Percentiles rank a stretch among this genome's conserved stretches.
Evolutionary conservation across 805 yeast species (phyloP).

Genomic region (Candida jianshihensis): DNA sequence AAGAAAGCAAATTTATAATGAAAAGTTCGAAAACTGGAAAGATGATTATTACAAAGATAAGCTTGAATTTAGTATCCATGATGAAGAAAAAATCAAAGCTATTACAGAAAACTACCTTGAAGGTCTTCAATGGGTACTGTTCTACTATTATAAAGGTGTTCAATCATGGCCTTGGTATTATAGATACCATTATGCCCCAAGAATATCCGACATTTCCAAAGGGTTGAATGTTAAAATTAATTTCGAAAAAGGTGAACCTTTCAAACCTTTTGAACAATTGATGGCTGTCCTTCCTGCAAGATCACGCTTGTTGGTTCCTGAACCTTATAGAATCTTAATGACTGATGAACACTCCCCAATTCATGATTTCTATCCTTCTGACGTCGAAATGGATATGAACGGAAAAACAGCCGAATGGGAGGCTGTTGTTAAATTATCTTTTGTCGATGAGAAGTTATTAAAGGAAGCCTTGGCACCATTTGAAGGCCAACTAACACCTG

Average conservation of each 20-base stretch:
- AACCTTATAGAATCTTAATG: constrained; percentile 74
- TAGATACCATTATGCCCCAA: constrained; percentile 86
- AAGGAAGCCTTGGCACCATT: constrained; percentile 65
- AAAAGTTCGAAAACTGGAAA: constrained; percentile 77
- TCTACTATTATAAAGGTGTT: constrained; percentile 83
- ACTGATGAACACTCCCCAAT: constrained; percentile 81
- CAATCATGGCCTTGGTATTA: constrained; percentile 97
- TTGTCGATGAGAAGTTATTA: constrained; percentile 79
- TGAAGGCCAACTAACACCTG: constrained; percentile 55
- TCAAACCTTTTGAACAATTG: constrained; percentile 89
- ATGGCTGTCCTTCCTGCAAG: constrained; percentile 97
- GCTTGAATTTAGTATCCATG: constrained; percentile 54
- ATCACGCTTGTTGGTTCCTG: constrained; percentile 74
- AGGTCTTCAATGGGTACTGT: constrained; percentile 95
- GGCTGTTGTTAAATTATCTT: constrained; percentile 87
- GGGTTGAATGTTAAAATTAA: constrained; percentile 62
- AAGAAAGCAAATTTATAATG: constrained; percentile 59
- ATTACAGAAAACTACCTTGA: constrained; percentile 79
- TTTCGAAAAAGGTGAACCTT: constrained; percentile 71
- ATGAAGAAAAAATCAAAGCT: constrained; percentile 51
- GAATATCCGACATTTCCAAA: constrained; percentile 75
- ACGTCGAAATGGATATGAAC: constrained; percentile 82
- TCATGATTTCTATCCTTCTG: constrained; percentile 82
- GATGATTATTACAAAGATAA: constrained; percentile 80
- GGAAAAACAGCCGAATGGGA: constrained; percentile 98